Conservation (phyloP, 139 green algal genomes). For the Deuterostichococcus epilithicus region DNA sequence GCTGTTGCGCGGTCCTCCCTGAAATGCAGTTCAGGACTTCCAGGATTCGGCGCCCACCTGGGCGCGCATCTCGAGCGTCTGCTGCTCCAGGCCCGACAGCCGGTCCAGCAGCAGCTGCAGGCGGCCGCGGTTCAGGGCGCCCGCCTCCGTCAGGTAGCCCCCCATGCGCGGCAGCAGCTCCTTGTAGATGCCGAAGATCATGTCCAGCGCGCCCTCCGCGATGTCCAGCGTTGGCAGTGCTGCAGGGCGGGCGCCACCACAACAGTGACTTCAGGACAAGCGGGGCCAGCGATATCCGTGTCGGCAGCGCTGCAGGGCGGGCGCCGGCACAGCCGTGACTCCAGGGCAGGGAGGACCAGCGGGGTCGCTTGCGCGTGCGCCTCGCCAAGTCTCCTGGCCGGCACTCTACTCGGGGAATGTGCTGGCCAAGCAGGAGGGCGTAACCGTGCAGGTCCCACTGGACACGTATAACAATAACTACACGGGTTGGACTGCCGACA, state of each 20-base stretch:
- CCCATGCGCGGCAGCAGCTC: slow-evolving; percentile 69
- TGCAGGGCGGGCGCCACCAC: slow-evolving; percentile 24
- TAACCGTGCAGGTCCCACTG: too few relatives aligned
- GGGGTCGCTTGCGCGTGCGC: too few relatives aligned
- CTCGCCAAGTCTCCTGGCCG: too few relatives aligned
- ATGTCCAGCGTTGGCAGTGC: slow-evolving; percentile 88
- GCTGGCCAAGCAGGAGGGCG: too few relatives aligned
- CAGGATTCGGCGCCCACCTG: slow-evolving; percentile 36
- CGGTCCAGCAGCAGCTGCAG: slow-evolving; percentile 66
- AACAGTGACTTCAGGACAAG: too few relatives aligned
- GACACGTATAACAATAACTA: too few relatives aligned
- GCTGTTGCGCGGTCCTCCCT: background rate
- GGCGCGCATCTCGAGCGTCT: slow-evolving; percentile 71
- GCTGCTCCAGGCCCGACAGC: slow-evolving; percentile 62
- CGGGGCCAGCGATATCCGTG: slow-evolving; percentile 83
- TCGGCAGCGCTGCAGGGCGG: slow-evolving; percentile 63
- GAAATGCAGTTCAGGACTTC: too few relatives aligned
- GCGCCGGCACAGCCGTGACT: too few relatives aligned
- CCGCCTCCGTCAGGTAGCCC: slow-evolving; percentile 83
- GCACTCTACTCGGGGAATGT: too few relatives aligned
- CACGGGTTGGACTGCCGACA: too few relatives aligned
- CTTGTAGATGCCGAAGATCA: slow-evolving; percentile 88
- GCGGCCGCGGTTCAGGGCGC: slow-evolving; percentile 53
- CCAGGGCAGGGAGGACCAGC: too few relatives aligned
- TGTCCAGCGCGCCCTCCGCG: slow-evolving; percentile 84